Conservation (phyloP, 345 rosid genomes). For the Barbarea vulgaris region DNA sequence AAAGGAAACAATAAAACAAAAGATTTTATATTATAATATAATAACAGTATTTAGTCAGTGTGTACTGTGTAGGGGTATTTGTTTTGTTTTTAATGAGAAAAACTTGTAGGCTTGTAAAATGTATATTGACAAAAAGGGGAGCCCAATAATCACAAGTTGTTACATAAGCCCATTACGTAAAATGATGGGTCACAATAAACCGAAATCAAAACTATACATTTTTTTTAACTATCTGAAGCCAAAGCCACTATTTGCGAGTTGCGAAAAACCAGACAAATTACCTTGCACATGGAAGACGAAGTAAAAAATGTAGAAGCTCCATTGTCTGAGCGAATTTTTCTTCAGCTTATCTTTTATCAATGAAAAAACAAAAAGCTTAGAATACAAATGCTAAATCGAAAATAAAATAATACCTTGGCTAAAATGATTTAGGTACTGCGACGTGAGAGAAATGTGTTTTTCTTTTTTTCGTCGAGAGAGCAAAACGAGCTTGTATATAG, state of each 20-base stretch:
- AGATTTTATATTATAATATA: background rate
- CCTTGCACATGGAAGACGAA: conserved; percentile 28
- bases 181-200: conserved; percentile 2
- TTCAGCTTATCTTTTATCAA: background rate
- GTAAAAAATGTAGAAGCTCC: conserved; percentile 12
- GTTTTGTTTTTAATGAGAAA: background rate
- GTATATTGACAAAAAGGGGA: background rate
- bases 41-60: background rate
- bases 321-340: background rate
- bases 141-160: conserved; percentile 13
- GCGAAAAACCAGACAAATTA: conserved; percentile 3
- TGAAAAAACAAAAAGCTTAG: background rate
- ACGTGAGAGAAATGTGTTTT: conserved; percentile 14
- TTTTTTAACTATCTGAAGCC: background rate
- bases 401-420: background rate
- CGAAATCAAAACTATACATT: background rate
- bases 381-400: background rate
- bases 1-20: background rate
- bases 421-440: background rate
- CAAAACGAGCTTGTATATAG: conserved; percentile 7
- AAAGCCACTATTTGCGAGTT: background rate
- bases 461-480: background rate
- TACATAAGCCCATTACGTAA: background rate
- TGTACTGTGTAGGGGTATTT: background rate
- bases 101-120: background rate